Percentiles rank a stretch among this genome's conserved stretches.
Conservation (phyloP, 805 yeast genomes). For the Jamesozyma gamospora region DNA sequence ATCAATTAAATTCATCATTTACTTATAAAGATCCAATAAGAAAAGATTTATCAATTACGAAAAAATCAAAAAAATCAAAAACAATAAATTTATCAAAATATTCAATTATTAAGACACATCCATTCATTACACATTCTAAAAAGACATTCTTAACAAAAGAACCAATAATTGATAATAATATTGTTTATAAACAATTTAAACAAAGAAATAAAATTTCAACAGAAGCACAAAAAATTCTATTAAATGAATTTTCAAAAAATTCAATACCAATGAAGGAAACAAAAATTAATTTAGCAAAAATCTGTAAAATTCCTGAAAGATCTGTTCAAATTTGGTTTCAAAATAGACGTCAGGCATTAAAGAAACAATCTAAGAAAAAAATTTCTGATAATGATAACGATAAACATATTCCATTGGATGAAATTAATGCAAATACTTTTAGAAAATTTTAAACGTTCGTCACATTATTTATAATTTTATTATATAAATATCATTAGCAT, state of each 20-base stretch:
- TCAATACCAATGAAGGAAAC: slow-evolving; percentile 70
- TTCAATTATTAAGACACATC: slow-evolving; percentile 29
- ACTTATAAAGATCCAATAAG: too few species aligned
- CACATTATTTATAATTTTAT: too few species aligned
- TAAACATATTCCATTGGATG: neutral
- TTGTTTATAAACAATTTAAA: slow-evolving; percentile 30
- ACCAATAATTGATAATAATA: slow-evolving; percentile 64
- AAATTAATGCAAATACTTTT: neutral
- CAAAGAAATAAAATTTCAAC: slow-evolving; percentile 92
- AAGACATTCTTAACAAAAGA: slow-evolving; percentile 72
- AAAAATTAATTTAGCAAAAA: slow-evolving; percentile 64
- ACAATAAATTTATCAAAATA: too few species aligned
- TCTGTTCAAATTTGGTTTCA: slow-evolving; percentile 98
- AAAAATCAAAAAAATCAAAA: too few species aligned
- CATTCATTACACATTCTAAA: slow-evolving; percentile 86
- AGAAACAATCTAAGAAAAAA: slow-evolving; percentile 31
- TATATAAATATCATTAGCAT: too few species aligned
- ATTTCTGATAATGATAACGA: neutral
- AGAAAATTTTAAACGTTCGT: neutral
- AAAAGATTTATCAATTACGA: too few species aligned
- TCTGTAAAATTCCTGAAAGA: slow-evolving; percentile 83
- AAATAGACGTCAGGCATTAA: slow-evolving; percentile 74
- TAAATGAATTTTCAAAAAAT: slow-evolving; percentile 63
- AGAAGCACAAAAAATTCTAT: slow-evolving; percentile 66
- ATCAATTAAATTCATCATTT: too few species aligned